Conservation (phyloP, 257 asterid species). For the Salvia hispanica region DNA sequence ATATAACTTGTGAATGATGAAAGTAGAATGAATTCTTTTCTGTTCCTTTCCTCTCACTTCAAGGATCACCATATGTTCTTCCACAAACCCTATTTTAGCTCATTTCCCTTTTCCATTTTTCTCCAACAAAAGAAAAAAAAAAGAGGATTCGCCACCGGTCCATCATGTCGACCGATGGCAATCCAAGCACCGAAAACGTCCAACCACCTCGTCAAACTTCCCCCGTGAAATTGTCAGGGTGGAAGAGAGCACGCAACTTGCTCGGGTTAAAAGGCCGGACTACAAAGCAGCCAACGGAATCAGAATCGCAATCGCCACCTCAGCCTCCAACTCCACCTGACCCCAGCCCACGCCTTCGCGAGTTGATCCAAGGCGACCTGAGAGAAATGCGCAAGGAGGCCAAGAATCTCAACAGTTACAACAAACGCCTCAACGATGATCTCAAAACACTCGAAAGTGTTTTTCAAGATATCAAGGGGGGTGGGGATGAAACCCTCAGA, state of each 20-base stretch:
- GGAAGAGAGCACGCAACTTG: neutral
- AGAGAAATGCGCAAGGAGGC: neutral
- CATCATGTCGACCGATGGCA: constrained; percentile 16
- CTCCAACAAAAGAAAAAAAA: neutral
- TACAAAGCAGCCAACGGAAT: neutral
- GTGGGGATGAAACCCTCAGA: too few relatives aligned
- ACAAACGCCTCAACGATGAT: neutral
- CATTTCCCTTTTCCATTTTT: neutral
- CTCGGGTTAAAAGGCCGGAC: neutral
- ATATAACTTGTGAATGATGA: neutral
- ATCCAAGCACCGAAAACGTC: neutral
- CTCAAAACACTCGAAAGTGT: neutral
- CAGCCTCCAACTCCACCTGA: too few relatives aligned
- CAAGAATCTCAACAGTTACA: constrained; percentile 12
- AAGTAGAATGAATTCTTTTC: constrained; percentile 6
- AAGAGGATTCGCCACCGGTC: neutral
- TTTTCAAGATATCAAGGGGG: neutral
- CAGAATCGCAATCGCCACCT: too few relatives aligned
- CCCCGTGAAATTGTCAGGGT: neutral
- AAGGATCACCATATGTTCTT: constrained; percentile 7
- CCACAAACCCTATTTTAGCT: neutral
- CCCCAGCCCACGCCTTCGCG: too few relatives aligned
- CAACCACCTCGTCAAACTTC: neutral
- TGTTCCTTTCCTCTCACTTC: constrained; percentile 28
- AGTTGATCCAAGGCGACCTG: constrained; percentile 34